Evolutionary conservation across 805 yeast genomes (phyloP).

Genomic region (Ogataea angusta): DNA sequence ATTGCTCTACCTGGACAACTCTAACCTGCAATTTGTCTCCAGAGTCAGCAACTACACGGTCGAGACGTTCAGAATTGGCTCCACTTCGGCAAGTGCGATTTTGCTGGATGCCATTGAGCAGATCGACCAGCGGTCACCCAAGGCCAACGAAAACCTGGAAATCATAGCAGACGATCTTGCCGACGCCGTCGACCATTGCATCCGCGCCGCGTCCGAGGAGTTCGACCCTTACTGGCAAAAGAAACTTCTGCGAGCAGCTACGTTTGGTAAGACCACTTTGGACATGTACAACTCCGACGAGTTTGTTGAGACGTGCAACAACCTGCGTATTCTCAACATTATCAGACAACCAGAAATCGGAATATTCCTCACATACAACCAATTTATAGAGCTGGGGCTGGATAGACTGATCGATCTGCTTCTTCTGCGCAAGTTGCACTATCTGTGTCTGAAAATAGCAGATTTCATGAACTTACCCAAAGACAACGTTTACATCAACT

Average conservation of each 20-base stretch:
- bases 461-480: constrained; percentile 45
- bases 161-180: constrained; percentile 46
- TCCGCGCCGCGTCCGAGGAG: constrained; percentile 74
- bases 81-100: constrained; percentile 78
- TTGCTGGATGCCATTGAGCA: constrained; percentile 74
- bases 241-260: constrained; percentile 70
- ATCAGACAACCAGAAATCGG: constrained; percentile 66
- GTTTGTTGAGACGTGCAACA: constrained; percentile 61
- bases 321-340: constrained; percentile 65
- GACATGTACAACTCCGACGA: constrained; percentile 54
- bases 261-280: constrained; percentile 74
- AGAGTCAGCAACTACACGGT: constrained; percentile 57
- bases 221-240: constrained; percentile 80
- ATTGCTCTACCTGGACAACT: constrained; percentile 56
- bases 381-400: constrained; percentile 51
- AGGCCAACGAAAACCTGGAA: constrained; percentile 73
- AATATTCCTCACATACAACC: constrained; percentile 57
- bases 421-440: constrained; percentile 55
- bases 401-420: constrained; percentile 56
- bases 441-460: constrained; percentile 61
- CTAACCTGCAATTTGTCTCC: constrained; percentile 57
- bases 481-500: constrained; percentile 59
- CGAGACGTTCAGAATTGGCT: constrained; percentile 76
- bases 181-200: constrained; percentile 67
- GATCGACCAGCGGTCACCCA: constrained; percentile 65